These are phyloP conservation scores for Melaleuca alternifolia DNA, from an alignment of 345 rosid genomes.

Conservation along the genomic window DNA sequence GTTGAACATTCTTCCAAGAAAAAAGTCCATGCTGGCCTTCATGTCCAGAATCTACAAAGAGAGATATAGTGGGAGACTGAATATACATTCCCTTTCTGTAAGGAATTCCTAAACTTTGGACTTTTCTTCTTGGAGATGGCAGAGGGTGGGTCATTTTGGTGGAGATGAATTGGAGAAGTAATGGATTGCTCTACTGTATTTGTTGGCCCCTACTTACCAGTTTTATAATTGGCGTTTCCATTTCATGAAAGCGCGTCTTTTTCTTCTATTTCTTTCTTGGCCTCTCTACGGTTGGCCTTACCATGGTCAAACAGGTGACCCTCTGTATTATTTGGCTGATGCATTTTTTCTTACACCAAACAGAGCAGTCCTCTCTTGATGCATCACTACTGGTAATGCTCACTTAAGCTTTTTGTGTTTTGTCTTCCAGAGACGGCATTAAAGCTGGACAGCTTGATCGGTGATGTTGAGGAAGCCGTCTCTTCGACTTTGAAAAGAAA, in stretches of 20 bases:
- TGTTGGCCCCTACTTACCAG: not conserved
- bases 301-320: not conserved
- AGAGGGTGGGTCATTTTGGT: not conserved
- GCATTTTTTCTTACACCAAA: not conserved
- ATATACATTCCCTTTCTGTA: not conserved
- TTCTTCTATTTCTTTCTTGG: not conserved
- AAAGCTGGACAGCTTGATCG: constrained; percentile 71
- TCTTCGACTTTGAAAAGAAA: constrained; percentile 52
- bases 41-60: not conserved
- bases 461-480: constrained; percentile 91
- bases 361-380: not conserved
- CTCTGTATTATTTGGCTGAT: not conserved
- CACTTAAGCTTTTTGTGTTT: not conserved
- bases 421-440: constrained; percentile 71
- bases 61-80: not conserved
- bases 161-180: not conserved
- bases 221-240: not conserved
- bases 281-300: not conserved
- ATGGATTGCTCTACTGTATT: not conserved
- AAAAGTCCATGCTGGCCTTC: not conserved
- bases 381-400: not conserved
- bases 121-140: not conserved
- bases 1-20: not conserved
- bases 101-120: not conserved
- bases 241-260: not conserved